phyloP scores from a whole-genome alignment of 1,284 basidiomycete species.

The Rhodotorula sp. region DNA sequence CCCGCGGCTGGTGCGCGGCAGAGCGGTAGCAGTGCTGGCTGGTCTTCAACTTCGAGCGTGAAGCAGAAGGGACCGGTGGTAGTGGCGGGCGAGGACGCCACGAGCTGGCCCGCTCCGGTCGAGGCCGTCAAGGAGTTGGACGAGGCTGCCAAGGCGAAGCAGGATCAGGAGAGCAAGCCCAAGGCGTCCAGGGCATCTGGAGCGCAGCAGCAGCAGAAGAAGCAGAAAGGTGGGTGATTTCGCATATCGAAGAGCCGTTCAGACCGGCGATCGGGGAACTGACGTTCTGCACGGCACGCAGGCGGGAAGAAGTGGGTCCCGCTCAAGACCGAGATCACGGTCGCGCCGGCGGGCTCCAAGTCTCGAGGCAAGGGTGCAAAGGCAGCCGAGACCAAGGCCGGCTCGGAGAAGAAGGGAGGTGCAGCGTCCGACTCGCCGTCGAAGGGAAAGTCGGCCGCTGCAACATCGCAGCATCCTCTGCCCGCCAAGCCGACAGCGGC shows the following conservation, averaged over 20 bases:
- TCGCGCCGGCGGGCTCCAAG: slow-evolving; percentile 17
- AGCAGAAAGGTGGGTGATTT: slow-evolving; percentile 40
- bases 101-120: slow-evolving; percentile 34
- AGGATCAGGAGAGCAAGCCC: slow-evolving; percentile 7
- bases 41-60: not conserved
- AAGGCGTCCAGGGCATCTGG: not conserved
- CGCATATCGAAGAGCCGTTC: too few relatives aligned
- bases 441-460: not conserved
- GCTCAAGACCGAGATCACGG: slow-evolving; percentile 38
- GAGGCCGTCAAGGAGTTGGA: slow-evolving; percentile 17
- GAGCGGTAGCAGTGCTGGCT: not conserved
- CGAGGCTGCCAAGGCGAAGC: slow-evolving; percentile 8
- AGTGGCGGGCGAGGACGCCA: slow-evolving; percentile 27
- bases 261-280: not conserved
- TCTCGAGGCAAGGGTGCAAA: slow-evolving; percentile 3
- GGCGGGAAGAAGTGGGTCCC: slow-evolving; percentile 39
- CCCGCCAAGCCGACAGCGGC: not conserved
- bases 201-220: slow-evolving; percentile 9
- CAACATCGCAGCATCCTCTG: not conserved
- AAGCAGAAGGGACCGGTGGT: slow-evolving; percentile 15
- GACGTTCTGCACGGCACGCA: not conserved
- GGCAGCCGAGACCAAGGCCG: not conserved
- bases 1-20: not conserved
- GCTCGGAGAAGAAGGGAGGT: not conserved
- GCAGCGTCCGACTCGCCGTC: not conserved